phyloP scores from a whole-genome alignment of 352 stramenopile genomes.

The Phytopythium mirpurense region DNA sequence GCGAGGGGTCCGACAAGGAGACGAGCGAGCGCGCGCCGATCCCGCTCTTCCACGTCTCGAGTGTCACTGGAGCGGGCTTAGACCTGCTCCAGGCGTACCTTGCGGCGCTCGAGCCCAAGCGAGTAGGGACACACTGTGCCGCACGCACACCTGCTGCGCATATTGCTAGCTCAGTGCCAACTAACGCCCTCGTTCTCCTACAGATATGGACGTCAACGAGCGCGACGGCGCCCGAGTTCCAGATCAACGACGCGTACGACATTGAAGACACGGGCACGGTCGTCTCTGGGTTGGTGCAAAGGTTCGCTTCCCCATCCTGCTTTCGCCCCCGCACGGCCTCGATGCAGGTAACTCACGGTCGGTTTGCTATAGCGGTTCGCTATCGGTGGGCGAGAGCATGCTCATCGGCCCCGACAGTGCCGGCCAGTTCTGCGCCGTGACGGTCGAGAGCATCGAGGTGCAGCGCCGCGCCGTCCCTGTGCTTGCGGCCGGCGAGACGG shows the following conservation, averaged over 20 bases:
- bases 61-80: slow-evolving; percentile 45
- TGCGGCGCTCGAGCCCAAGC: slow-evolving; percentile 46
- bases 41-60: slow-evolving; percentile 66
- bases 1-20: slow-evolving; percentile 8
- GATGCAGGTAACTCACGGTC: no score
- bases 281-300: slow-evolving; percentile 65
- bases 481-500: slow-evolving; percentile 64
- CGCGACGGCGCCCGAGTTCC: slow-evolving; percentile 57
- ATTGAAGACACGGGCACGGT: slow-evolving; percentile 65
- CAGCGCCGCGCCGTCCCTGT: slow-evolving; percentile 57
- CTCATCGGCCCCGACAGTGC: slow-evolving; percentile 54
- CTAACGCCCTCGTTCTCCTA: not conserved
- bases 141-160: no score
- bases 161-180: not conserved
- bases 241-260: slow-evolving; percentile 77
- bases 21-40: slow-evolving; percentile 10
- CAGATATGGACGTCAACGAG: slow-evolving; percentile 45
- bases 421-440: slow-evolving; percentile 60
- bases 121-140: slow-evolving; percentile 18
- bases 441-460: slow-evolving; percentile 75
- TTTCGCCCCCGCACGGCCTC: not conserved
- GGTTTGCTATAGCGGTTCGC: slow-evolving; percentile 31
- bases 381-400: slow-evolving; percentile 59
- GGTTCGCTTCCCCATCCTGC: slow-evolving; percentile 14
- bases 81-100: slow-evolving; percentile 56